Evolutionary conservation across 345 rosid species (phyloP).

Genomic region (Eucalyptus caleyi): DNA sequence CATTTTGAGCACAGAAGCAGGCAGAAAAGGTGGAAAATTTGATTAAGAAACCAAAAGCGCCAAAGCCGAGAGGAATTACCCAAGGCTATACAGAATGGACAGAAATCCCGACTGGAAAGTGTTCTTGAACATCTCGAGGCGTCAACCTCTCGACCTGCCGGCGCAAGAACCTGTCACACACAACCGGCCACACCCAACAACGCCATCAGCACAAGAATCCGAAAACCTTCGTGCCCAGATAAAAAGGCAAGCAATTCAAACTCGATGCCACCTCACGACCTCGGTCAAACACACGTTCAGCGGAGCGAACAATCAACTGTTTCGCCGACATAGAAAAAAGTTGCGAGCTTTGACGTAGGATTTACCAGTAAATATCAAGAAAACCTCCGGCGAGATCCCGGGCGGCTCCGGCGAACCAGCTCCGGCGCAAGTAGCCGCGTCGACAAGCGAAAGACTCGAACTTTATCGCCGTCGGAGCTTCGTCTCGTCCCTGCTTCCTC

Average conservation of each 20-base stretch:
- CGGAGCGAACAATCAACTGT: not conserved
- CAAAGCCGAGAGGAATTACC: constrained; percentile 13
- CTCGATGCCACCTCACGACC: not conserved
- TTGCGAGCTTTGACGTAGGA: not conserved
- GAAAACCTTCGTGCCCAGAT: not conserved
- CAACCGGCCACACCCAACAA: not conserved
- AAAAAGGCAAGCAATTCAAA: not conserved
- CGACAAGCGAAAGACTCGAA: not conserved
- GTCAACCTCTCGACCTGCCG: not conserved
- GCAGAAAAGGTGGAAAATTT: not conserved
- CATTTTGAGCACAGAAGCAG: not conserved
- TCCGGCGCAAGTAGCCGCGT: not conserved
- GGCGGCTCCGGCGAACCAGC: not conserved
- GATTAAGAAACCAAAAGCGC: not conserved
- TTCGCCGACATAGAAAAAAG: not conserved
- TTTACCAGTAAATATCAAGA: not conserved
- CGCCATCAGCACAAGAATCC: not conserved
- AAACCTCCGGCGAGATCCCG: not conserved
- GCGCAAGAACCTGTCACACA: not conserved
- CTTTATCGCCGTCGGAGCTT: not conserved
- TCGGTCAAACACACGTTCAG: not conserved
- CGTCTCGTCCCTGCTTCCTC: not conserved
- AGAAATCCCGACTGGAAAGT: constrained; percentile 78
- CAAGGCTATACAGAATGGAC: constrained; percentile 67
- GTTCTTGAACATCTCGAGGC: constrained; percentile 47